A percentile compares a stretch with the other conserved stretches of the same genome.
Conservation (phyloP, 208 protist genomes). For the Leishmania arabica region DNA sequence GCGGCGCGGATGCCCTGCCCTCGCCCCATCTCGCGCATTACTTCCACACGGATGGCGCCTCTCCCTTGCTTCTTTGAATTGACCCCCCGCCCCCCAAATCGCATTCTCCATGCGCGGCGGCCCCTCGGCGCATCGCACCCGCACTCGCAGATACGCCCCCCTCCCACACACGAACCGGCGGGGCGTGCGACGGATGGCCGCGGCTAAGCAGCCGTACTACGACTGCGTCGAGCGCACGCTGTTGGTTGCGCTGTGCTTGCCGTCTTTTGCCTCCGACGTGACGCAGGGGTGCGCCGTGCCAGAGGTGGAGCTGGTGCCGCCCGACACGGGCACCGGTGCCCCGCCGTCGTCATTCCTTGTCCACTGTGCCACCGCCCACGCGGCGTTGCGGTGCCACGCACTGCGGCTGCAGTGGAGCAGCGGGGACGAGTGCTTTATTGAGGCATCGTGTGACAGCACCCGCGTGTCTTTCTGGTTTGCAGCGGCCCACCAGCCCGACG, state of each 20-base stretch:
- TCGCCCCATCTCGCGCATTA: neutral
- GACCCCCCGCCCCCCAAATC: neutral
- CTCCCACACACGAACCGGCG: neutral
- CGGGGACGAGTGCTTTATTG: constrained; percentile 93
- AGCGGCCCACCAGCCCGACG: constrained; percentile 77
- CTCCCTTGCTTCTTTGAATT: neutral
- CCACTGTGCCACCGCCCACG: neutral
- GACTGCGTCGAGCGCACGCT: constrained; percentile 93
- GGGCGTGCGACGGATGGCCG: neutral
- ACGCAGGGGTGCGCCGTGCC: constrained; percentile 98
- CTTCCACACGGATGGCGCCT: neutral
- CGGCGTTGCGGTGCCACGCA: neutral
- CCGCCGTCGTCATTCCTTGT: neutral
- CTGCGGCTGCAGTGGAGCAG: constrained; percentile 37
- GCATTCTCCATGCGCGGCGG: neutral
- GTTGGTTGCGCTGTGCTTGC: constrained; percentile 95
- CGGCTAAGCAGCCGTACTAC: constrained; percentile 88
- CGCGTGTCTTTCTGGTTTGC: constrained; percentile 90
- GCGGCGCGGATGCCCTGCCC: neutral
- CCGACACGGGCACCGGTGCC: neutral
- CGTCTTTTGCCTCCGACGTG: constrained; percentile 95
- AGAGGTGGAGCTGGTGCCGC: constrained; percentile 93
- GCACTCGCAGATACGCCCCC: neutral
- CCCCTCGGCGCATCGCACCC: neutral
- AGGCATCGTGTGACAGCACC: constrained; percentile 96